These are phyloP conservation scores for Petunia secreta DNA, from an alignment of 257 asterid genomes.

Conservation along the genomic window DNA sequence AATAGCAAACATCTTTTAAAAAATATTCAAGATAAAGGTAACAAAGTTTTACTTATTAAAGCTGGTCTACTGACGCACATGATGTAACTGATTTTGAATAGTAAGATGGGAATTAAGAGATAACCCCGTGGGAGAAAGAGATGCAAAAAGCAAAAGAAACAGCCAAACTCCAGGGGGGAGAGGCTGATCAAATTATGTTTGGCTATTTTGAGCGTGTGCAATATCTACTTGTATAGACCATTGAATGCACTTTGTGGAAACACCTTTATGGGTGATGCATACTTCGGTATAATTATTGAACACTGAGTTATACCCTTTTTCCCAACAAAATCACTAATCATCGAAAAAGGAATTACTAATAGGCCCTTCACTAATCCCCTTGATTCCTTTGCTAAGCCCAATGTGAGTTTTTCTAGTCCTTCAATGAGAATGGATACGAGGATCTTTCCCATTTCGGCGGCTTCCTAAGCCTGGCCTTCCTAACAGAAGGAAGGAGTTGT, in stretches of 20 bases:
- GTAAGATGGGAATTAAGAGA: constrained; percentile 13
- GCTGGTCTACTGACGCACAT: not conserved
- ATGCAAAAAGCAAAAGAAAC: not conserved
- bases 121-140: not conserved
- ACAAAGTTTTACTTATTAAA: too few species aligned
- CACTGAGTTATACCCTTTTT: not conserved
- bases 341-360: not conserved
- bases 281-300: not conserved
- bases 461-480: not conserved
- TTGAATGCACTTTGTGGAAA: not conserved
- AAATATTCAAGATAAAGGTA: not conserved
- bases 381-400: too few species aligned
- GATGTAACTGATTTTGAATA: not conserved
- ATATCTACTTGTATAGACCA: constrained; percentile 4
- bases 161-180: not conserved
- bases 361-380: not conserved
- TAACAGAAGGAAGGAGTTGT: constrained; percentile 13
- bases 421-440: too few species aligned
- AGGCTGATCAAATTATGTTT: not conserved
- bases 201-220: not conserved
- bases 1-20: not conserved
- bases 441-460: not conserved
- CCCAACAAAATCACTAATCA: not conserved
- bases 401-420: too few species aligned
- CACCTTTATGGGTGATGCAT: not conserved